Base-by-base conservation (phyloP, 768 basidiomycete genomes). In the Pleurotus platypus region DNA sequence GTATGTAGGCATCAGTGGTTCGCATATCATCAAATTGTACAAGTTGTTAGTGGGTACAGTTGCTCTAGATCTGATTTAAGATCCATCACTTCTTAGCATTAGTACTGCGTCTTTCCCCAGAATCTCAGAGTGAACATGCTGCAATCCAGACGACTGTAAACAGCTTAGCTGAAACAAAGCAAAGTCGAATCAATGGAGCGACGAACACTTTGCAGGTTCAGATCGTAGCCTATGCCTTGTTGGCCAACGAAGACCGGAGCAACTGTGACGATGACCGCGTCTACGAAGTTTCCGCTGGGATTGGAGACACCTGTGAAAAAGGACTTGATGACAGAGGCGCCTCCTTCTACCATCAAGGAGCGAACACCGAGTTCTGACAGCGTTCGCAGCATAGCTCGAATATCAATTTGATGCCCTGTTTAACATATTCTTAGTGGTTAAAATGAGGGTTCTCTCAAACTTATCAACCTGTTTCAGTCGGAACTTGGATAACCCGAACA, bases 261-360 rank as follows among this genome's bases (percentile, higher is more conserved):
- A 16, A 92, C 80, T 2, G 97, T 98, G 46, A 98, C 74, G 46
- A 98, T 80, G 16, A 97, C 64, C 11, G 79, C 76, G 68, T 98
- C 90, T 4, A 96, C 77, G 11, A 82, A 58, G 26, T 67, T 64
- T 22, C 67, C 61, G 40, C 46, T 69, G 11, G 59, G 57, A 12
- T 37, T 18, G 7, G 24, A 27, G 26, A 55, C 51, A 15, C 56
- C 9, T 6, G 60, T 55, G 12, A 94, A 71, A 72, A 93, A 91
- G 1, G 90, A 85, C 5, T 78, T 75, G 57, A 99, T 93, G 60
- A 99, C 78, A 7, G 74, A 72, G 7, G 92, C 89, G 13, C 97
- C 97, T 53, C 97, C 97, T 74, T 99, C 97, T 5, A 98, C 90
- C 96, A 99, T 99, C 55, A 98, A 73, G 9, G 86, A 87, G 9